phyloP scores from a whole-genome alignment of 73 alveolate species.

The Tetrahymena borealis region DNA sequence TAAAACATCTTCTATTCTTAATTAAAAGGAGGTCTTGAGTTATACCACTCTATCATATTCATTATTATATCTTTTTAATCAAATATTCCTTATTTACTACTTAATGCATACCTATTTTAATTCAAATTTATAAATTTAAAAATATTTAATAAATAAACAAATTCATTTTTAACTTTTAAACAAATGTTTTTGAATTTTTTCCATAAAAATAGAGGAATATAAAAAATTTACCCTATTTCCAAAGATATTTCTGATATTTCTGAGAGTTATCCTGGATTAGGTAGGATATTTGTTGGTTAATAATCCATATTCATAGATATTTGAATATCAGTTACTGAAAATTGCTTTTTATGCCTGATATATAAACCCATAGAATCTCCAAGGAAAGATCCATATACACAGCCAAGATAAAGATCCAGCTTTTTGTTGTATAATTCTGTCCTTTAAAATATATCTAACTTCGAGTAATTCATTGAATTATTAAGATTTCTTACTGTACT shows the following conservation, averaged over 20 bases:
- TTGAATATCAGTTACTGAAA: background rate
- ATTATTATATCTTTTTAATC: background rate
- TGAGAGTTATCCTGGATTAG: background rate
- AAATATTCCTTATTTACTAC: background rate
- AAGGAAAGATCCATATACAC: background rate
- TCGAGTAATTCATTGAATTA: background rate
- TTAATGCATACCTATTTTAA: background rate
- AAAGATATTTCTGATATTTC: background rate
- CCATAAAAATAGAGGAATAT: background rate
- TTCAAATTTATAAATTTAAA: background rate
- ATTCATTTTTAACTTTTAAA: background rate
- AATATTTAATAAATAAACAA: background rate
- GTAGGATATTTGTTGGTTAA: background rate
- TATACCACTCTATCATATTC: background rate
- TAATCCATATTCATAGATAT: background rate
- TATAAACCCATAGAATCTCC: background rate
- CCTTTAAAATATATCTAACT: background rate
- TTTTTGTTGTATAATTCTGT: background rate
- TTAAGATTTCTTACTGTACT: background rate
- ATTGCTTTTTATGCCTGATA: background rate
- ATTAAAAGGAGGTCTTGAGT: background rate
- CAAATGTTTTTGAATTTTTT: too few relatives aligned
- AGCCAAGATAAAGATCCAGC: background rate
- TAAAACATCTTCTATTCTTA: background rate
- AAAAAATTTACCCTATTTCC: background rate